A percentile compares a stretch with the other conserved stretches of the same genome.
These are phyloP conservation scores for Stachybotrys chartarum DNA, from an alignment of 2,329 filamentous ascomycete species.

Conservation along the genomic window DNA sequence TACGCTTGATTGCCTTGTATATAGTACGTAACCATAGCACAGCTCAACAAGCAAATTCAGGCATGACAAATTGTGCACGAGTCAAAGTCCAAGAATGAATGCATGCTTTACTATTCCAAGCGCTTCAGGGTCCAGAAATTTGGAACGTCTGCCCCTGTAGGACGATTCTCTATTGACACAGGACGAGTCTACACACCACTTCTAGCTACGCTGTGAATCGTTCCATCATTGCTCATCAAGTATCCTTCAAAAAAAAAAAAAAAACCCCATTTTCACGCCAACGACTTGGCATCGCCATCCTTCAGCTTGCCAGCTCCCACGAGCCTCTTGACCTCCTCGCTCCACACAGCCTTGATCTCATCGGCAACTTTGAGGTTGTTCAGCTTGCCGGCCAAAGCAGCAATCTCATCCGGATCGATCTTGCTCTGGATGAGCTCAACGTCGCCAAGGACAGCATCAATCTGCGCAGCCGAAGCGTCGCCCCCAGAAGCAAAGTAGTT, in stretches of 20 bases:
- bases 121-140: too few species aligned
- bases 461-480: slow-evolving; percentile 65
- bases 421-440: slow-evolving; percentile 82
- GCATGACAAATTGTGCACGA: too few species aligned
- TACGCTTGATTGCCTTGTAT: too few species aligned
- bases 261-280: slow-evolving; percentile 33
- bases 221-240: too few species aligned
- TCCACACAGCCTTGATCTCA: slow-evolving; percentile 82
- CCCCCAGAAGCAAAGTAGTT: slow-evolving; percentile 84
- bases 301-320: slow-evolving; percentile 79
- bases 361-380: slow-evolving; percentile 69
- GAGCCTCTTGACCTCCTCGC: slow-evolving; percentile 69
- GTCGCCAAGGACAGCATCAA: slow-evolving; percentile 77
- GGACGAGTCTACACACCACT: too few species aligned
- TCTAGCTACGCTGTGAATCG: too few species aligned
- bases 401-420: slow-evolving; percentile 87
- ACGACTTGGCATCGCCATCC: slow-evolving; percentile 68
- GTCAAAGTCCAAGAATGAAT: too few species aligned
- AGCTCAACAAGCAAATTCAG: too few species aligned
- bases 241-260: background rate
- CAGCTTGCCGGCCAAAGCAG: slow-evolving; percentile 72
- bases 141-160: too few species aligned
- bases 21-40: too few species aligned
- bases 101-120: too few species aligned
- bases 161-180: too few species aligned